Evolutionary conservation across 331 rosid genomes (phyloP), one percentile per base, ranked within the genome.

Genomic region (Spiraea crenata): DNA sequence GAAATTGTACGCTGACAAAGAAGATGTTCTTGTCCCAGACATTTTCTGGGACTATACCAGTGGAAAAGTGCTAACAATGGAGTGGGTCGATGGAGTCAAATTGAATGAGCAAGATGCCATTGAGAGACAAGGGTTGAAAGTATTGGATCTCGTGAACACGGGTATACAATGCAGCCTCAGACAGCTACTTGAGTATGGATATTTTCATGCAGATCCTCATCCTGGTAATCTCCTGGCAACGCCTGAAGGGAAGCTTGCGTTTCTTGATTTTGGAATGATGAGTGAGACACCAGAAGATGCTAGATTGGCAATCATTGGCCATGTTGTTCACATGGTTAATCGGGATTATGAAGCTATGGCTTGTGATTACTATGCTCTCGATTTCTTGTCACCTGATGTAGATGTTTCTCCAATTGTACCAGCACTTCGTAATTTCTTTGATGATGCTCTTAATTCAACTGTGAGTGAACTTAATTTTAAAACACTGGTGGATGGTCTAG

Each of bases 311-410:
- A 93, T 93, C 69, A 88, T 93, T 58, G 96, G 97, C 63, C 97
- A 93, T 74, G 93, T 93, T 69, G 98, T 93, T 84, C 98, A 93
- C 89, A 81, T 93, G 95, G 97, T 93, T 49, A 93, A 93, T 74
- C 82, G 98, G 64, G 98, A 93, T 77, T 93, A 93, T 31, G 98
- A 88, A 83, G 98, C 98, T 67, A 93, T 93, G 98, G 98, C 98
- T 67, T 90, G 79, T 48, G 98, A 93, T 77, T 93, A 93, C 83
- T 93, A 88, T 61, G 90, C 88, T 57, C 89, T 93, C 69, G 83
- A 93, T 81, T 90, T 93, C 80, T 82, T 93, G 79, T 83, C 93
- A 45, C 82, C 82, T 68, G 95, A 93, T 69, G 86, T 91, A 17
- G 98, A 93, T 72, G 89, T 90, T 61, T 64, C 97, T 79, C 97